Evolutionary conservation across 352 stramenopile species (phyloP), one percentile per base, ranked within the genome.

Genomic region (Phytopythium delawarense): DNA sequence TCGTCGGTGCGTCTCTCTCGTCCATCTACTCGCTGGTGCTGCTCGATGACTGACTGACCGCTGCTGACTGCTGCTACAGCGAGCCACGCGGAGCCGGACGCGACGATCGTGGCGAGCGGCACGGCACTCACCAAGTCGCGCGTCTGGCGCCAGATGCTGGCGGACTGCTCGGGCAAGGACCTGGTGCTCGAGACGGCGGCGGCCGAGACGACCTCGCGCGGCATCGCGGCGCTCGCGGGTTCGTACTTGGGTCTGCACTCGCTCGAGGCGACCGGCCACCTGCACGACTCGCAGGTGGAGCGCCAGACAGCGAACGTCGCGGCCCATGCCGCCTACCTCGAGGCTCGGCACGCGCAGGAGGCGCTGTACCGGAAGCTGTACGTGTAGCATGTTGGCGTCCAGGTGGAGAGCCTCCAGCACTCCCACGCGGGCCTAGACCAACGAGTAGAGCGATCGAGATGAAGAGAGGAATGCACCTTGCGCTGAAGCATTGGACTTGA

Each of bases 101-200:
- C 80, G 4, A 71, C 71, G 1, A 57, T 95, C 40, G 71, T 95
- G n/a, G 81, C 85, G 11, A 95, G 86, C 53, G 88, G 88, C 16
- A 93, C 88, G 53, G 86, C 86, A 23, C 74, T 96, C 18, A 81
- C 81, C 5, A 81, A 79, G 34, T 97, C 91, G n/a, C 53, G 56
- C 18, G 69, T 90, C 18, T 96, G 89, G 88, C 82, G 88, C 9
- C 89, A 97, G 54, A 96, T 97, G 73, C 76, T 93, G 5, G 83
- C 89, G 0, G 89, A 97, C 63, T 74, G 67, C 9, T 73, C 96
- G 28, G 87, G 85, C 7, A 86, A 81, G 46, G 75, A 89, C 45
- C 63, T 97, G 25, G 72, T 84, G 39, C 67, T 91, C 21, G 81
- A 95, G 53, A 84, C 69, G 13, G 71, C 67, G 20, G 75, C 73